These are phyloP conservation scores for Hymenoscyphus fructigenus DNA, from an alignment of 2,329 filamentous ascomycete species.

Conservation along the genomic window DNA sequence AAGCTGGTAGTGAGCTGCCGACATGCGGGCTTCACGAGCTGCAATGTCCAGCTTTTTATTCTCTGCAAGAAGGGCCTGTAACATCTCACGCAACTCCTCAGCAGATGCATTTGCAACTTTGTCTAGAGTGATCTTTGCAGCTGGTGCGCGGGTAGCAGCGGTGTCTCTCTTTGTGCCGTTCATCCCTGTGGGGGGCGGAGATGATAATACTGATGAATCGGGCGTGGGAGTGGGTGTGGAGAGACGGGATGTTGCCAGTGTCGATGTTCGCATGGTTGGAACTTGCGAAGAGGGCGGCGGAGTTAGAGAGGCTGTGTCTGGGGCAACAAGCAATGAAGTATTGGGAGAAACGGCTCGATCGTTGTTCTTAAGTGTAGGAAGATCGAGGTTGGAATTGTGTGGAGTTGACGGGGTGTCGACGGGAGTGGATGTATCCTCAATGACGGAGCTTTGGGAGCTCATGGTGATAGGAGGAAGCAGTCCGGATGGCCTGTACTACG, in stretches of 20 bases:
- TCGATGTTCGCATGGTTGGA: conserved; percentile 31
- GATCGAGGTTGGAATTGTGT: conserved; percentile 21
- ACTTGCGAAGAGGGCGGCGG: conserved; percentile 63
- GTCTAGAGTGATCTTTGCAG: conserved; percentile 43
- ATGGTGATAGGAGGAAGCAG: conserved; percentile 17
- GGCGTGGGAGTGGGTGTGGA: conserved; percentile 18
- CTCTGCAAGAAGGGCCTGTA: conserved; percentile 54
- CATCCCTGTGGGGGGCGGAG: conserved; percentile 31
- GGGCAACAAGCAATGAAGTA: conserved; percentile 25
- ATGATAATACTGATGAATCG: conserved; percentile 26
- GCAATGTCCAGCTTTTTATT: conserved; percentile 49
- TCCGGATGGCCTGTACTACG: background rate
- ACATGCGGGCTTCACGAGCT: conserved; percentile 71
- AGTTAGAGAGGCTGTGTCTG: conserved; percentile 50
- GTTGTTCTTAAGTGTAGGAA: conserved; percentile 22
- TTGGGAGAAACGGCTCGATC: conserved; percentile 19
- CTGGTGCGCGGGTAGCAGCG: conserved; percentile 1
- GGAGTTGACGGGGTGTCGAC: conserved; percentile 26
- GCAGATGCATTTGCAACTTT: conserved; percentile 53
- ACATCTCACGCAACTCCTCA: conserved; percentile 57
- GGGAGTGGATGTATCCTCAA: conserved; percentile 25
- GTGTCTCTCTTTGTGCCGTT: conserved; percentile 28
- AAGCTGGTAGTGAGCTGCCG: conserved; percentile 85
- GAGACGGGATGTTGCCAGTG: conserved; percentile 12
- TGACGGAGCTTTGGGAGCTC: conserved; percentile 31